phyloP scores from a whole-genome alignment of 2,329 filamentous ascomycete species.

The Cercospora berteroae region DNA sequence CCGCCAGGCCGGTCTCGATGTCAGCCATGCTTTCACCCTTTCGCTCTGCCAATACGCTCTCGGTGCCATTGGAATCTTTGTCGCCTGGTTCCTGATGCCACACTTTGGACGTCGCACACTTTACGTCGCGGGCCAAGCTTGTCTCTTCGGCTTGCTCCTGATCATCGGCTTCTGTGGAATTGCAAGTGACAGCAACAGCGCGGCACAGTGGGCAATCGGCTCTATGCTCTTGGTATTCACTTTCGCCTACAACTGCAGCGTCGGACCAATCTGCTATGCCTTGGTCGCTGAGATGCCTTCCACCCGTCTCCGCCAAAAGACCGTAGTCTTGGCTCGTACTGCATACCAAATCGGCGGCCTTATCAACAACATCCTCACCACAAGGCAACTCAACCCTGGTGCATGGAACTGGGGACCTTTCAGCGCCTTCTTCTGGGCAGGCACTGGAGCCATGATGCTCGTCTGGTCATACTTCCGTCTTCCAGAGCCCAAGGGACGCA shows the following conservation, averaged over 20 bases:
- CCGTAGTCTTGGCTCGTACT: slow-evolving; percentile 31
- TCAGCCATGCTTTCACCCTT: slow-evolving; percentile 31
- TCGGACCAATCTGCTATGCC: slow-evolving; percentile 30
- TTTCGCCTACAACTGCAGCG: slow-evolving; percentile 27
- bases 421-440: slow-evolving; percentile 44
- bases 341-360: slow-evolving; percentile 31
- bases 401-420: slow-evolving; percentile 25
- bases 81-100: slow-evolving; percentile 37
- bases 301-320: slow-evolving; percentile 32
- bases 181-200: slow-evolving; percentile 5
- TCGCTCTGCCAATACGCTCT: slow-evolving; percentile 40
- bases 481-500: slow-evolving; percentile 44
- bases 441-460: slow-evolving; percentile 36
- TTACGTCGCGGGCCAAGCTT: slow-evolving; percentile 34
- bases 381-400: slow-evolving; percentile 23
- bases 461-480: slow-evolving; percentile 46
- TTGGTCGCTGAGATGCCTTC: slow-evolving; percentile 34
- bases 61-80: slow-evolving; percentile 34
- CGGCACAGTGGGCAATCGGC: slow-evolving; percentile 26
- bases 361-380: slow-evolving; percentile 23
- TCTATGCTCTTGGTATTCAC: slow-evolving; percentile 25
- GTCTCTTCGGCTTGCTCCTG: slow-evolving; percentile 17
- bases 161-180: slow-evolving; percentile 30
- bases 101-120: slow-evolving; percentile 38
- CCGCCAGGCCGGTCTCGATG: slow-evolving; percentile 40